A percentile compares a stretch with the other conserved stretches of the same genome.
Conservation (phyloP, 2,329 filamentous ascomycete genomes). For the Colletotrichum lini region DNA sequence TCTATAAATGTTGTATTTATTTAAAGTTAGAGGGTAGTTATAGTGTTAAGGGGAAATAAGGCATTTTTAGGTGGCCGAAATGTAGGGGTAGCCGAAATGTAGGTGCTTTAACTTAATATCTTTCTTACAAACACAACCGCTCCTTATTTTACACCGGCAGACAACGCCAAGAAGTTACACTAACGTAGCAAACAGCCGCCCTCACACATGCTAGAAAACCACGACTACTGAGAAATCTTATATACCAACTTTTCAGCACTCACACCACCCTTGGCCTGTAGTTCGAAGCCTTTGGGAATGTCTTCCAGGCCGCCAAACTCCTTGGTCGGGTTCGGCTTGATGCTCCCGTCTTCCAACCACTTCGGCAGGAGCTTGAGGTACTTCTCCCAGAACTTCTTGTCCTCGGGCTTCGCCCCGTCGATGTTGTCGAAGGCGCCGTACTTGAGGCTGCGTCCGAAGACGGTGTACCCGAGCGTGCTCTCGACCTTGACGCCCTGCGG, state of each 20-base stretch:
- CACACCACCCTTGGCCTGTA: slow-evolving; percentile 32
- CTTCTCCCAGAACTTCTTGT: slow-evolving; percentile 40
- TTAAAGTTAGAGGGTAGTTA: too few species aligned
- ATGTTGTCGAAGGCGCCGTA: slow-evolving; percentile 30
- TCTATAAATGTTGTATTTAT: too few species aligned
- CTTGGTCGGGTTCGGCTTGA: slow-evolving; percentile 37
- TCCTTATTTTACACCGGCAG: not conserved
- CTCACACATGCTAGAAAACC: not conserved
- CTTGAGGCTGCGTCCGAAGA: slow-evolving; percentile 22
- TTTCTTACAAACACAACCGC: rapidly evolving
- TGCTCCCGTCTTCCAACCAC: slow-evolving; percentile 27
- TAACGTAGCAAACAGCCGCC: not conserved
- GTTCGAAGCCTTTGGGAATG: slow-evolving; percentile 34
- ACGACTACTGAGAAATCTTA: slow-evolving; percentile 2
- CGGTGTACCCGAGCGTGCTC: slow-evolving; percentile 37
- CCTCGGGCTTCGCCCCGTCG: slow-evolving; percentile 22
- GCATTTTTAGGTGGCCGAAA: too few species aligned
- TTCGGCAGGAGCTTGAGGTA: slow-evolving; percentile 21
- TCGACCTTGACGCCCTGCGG: slow-evolving; percentile 37
- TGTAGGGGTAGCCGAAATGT: too few species aligned
- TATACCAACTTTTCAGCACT: slow-evolving; percentile 39
- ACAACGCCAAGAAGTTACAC: not conserved
- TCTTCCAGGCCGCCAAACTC: slow-evolving; percentile 34
- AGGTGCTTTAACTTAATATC: rapidly evolving
- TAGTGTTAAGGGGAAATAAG: too few species aligned